Conservation (phyloP, 495 filamentous ascomycete species). For the Tuber aestivum region DNA sequence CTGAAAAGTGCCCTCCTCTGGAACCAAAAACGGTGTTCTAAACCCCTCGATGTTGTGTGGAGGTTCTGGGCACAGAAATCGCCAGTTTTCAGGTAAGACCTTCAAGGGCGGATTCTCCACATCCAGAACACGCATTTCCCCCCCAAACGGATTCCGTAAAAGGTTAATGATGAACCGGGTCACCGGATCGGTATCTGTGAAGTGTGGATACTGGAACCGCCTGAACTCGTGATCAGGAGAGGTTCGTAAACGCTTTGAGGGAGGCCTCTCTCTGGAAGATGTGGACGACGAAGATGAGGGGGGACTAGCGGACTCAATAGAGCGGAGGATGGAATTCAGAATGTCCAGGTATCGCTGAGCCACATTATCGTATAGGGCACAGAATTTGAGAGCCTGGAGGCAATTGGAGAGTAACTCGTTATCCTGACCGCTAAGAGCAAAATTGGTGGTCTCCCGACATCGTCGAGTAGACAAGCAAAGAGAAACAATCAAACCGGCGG, state of each 20-base stretch:
- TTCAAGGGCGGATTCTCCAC: constrained; percentile 14
- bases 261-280: not conserved
- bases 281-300: not conserved
- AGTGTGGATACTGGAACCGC: not conserved
- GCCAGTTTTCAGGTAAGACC: constrained; percentile 31
- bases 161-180: constrained; percentile 23
- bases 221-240: not conserved
- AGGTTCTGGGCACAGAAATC: constrained; percentile 23
- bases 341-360: constrained; percentile 30
- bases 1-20: not conserved
- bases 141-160: constrained; percentile 28
- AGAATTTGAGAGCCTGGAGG: constrained; percentile 24
- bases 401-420: constrained; percentile 25
- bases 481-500: constrained; percentile 27
- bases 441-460: constrained; percentile 1
- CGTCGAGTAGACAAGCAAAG: constrained; percentile 21
- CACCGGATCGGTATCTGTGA: not conserved
- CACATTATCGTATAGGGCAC: constrained; percentile 29
- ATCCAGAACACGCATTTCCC: constrained; percentile 25
- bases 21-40: not conserved
- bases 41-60: not conserved
- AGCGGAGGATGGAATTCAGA: constrained; percentile 21
- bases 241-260: constrained; percentile 7
- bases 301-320: not conserved
- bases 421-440: constrained; percentile 12